Base-by-base conservation (phyloP, 2,329 filamentous ascomycete genomes). In the Nemania abortiva region DNA sequence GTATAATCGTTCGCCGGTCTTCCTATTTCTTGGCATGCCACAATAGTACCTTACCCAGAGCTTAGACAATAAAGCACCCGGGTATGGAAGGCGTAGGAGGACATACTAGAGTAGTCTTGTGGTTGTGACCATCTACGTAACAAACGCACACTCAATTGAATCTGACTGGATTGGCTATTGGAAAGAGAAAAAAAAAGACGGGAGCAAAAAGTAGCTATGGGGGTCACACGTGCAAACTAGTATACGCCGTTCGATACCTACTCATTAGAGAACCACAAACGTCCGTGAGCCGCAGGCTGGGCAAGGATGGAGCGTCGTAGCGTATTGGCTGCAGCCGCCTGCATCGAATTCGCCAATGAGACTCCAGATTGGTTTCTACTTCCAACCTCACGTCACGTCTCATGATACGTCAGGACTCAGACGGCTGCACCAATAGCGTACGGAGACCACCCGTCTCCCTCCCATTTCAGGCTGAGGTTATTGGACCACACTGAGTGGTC, bases 321-420 rank as follows among this genome's bases (percentile, higher is more conserved):
- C 52, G 62, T 18, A 20, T 53, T 42, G 50, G 50, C n/a, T 47
- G 57, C 62, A 65, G 62, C 45, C 37, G 63, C 56, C 39, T 62
- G 45, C 54, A 45, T 60, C 39, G 49, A 65, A 70, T 68, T 72
- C 65, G 55, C 70, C 70, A 72, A 70, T 72, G 49, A 59, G 47
- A 57, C 53, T 45, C 20, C 27, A 61, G 27, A 42, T 47, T 52
- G 47, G 18, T 53, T 63, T 57, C 60, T 57, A 47, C 61, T 59
- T 53, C 54, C 45, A 57, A 71, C 70, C 56, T 67, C 63, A 60
- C 37, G 22, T 62, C 64, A 59, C 37, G 45, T 45, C 62, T 54
- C 27, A 58, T 63, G 63, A 60, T 69, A 59, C 42, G 45, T 52
- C 59, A 24, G 55, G 58, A 60, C 31, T 39, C 15, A 45, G 53